Conservation (phyloP, 2,329 filamentous ascomycete species). For the Dactylonectria macrodidyma region DNA sequence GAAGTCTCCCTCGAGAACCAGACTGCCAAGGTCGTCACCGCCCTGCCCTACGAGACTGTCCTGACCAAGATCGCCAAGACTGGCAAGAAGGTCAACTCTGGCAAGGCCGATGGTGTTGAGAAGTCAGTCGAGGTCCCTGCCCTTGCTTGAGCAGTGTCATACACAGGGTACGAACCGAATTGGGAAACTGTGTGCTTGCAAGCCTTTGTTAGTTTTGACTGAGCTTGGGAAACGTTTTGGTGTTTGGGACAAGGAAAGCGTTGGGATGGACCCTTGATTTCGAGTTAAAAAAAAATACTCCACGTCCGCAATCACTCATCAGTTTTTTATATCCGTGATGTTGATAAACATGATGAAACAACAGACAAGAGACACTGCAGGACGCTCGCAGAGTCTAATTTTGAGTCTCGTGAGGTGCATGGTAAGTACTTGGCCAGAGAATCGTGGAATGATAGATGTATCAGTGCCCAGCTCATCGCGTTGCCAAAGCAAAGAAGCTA, state of each 20-base stretch:
- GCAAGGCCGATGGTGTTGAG: slow-evolving; percentile 76
- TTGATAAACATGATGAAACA: neutral
- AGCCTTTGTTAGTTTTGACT: slow-evolving; percentile 38
- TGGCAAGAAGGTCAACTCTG: slow-evolving; percentile 89
- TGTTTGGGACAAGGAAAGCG: slow-evolving; percentile 38
- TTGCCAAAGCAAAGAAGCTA: neutral
- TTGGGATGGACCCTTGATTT: slow-evolving; percentile 37
- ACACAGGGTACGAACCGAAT: slow-evolving; percentile 13
- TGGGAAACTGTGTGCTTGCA: slow-evolving; percentile 11
- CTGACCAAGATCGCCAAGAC: slow-evolving; percentile 94
- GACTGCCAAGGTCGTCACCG: slow-evolving; percentile 82
- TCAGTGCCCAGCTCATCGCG: neutral
- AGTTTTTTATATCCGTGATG: neutral
- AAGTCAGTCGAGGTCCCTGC: slow-evolving; percentile 65
- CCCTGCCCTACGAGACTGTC: slow-evolving; percentile 83
- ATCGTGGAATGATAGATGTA: neutral
- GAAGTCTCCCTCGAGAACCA: slow-evolving; percentile 90
- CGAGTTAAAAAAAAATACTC: slow-evolving; percentile 22
- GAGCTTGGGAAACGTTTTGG: slow-evolving; percentile 37
- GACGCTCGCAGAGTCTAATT: neutral
- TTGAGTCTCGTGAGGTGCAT: neutral
- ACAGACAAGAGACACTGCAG: neutral
- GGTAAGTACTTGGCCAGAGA: neutral
- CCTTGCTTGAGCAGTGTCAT: slow-evolving; percentile 41
- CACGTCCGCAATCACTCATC: slow-evolving; percentile 15